Percentiles rank a stretch among this genome's conserved stretches.
phyloP scores from a whole-genome alignment of 768 basidiomycete species.

The Lentinula detonsa region DNA sequence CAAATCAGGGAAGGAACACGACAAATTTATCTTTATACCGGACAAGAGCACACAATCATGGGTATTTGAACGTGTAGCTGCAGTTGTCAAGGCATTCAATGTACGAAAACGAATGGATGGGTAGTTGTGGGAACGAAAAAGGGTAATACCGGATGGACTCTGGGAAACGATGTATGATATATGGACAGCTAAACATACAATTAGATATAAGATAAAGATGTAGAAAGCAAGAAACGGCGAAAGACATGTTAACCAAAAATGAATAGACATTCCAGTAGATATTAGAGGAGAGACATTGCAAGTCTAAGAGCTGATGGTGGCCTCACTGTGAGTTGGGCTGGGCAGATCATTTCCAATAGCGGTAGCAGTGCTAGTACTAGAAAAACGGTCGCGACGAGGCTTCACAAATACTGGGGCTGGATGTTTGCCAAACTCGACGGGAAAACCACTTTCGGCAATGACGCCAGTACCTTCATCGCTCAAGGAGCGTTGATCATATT shows the following conservation, averaged over 20 bases:
- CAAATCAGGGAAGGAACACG: slow-evolving; percentile 67
- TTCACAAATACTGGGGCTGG: slow-evolving; percentile 24
- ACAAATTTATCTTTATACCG: slow-evolving; percentile 71
- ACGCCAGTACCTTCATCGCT: slow-evolving; percentile 19
- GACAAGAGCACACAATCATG: slow-evolving; percentile 71
- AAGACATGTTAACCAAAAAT: background rate
- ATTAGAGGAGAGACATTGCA: background rate
- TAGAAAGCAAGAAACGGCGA: background rate
- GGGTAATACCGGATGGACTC: background rate
- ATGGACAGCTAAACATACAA: background rate
- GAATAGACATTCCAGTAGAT: background rate
- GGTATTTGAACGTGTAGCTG: slow-evolving; percentile 76
- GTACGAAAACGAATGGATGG: slow-evolving; percentile 60
- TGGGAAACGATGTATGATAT: background rate
- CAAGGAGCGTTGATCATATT: slow-evolving; percentile 9
- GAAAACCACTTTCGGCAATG: slow-evolving; percentile 23
- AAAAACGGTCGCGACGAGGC: slow-evolving; percentile 46
- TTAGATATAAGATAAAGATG: slow-evolving; percentile 1
- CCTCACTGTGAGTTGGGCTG: slow-evolving; percentile 30
- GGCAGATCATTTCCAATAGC: slow-evolving; percentile 21
- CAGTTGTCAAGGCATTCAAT: slow-evolving; percentile 75
- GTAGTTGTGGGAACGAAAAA: background rate
- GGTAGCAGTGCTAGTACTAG: slow-evolving; percentile 48
- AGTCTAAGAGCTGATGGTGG: slow-evolving; percentile 23
- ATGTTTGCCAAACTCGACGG: slow-evolving; percentile 24